phyloP scores from a whole-genome alignment of 1,139 yeast species.

The Lodderomyces beijingensis region DNA sequence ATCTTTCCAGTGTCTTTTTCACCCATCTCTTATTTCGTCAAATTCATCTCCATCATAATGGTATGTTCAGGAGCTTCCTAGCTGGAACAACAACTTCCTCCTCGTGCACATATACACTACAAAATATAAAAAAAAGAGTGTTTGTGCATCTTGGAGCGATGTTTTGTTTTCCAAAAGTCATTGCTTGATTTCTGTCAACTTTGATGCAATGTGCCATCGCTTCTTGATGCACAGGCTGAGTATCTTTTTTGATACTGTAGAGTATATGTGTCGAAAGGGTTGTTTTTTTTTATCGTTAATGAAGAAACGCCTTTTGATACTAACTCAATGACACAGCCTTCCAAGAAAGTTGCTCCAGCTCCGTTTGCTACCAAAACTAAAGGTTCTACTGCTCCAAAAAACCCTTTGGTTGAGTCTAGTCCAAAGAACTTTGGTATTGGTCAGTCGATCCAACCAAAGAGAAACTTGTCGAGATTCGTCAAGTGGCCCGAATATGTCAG shows the following conservation, averaged over 20 bases:
- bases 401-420: constrained; percentile 60
- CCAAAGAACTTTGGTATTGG: constrained; percentile 97
- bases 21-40: constrained; percentile 1
- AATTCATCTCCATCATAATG: constrained; percentile 16
- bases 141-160: constrained; percentile 34
- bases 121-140: constrained; percentile 20
- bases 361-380: constrained; percentile 43
- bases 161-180: constrained; percentile 11
- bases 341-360: constrained; percentile 53
- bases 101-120: constrained; percentile 10
- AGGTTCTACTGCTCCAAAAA: constrained; percentile 22
- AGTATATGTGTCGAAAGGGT: constrained; percentile 17
- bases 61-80: constrained; percentile 20
- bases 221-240: constrained; percentile 47
- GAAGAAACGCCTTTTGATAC: constrained; percentile 21
- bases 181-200: background rate
- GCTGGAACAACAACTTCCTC: constrained; percentile 27
- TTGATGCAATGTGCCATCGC: constrained; percentile 18
- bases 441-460: constrained; percentile 90
- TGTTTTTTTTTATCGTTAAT: constrained; percentile 27
- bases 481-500: constrained; percentile 99
- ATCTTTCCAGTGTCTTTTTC: no score
- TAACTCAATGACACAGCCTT: constrained; percentile 69
- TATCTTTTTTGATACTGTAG: constrained; percentile 37
- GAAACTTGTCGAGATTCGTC: constrained; percentile 93